phyloP scores from a whole-genome alignment of 805 yeast species.

The Cyberlindnera maritima region DNA sequence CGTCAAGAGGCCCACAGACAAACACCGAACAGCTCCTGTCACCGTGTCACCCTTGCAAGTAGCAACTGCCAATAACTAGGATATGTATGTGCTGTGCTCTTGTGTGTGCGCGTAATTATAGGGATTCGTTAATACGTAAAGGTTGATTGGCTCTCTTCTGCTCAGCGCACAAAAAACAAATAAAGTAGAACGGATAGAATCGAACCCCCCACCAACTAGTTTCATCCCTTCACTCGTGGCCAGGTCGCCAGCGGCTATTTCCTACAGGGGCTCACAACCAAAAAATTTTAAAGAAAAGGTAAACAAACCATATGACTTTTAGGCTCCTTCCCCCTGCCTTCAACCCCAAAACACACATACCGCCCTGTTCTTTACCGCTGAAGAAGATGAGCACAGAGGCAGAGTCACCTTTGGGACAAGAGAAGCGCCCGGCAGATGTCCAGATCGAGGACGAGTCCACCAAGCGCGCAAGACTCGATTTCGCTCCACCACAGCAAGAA shows the following conservation, averaged over 20 bases:
- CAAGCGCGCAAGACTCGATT: slow-evolving; percentile 3
- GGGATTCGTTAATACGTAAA: too few species aligned
- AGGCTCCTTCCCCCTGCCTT: background rate
- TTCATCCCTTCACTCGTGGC: too few species aligned
- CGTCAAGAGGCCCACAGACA: too few species aligned
- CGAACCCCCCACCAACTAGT: background rate
- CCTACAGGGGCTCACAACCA: background rate
- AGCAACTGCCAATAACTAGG: too few species aligned
- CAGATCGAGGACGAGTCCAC: background rate
- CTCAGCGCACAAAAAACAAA: too few species aligned
- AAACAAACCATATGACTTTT: background rate
- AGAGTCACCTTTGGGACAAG: background rate
- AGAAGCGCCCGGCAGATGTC: slow-evolving; percentile 3
- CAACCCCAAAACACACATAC: background rate
- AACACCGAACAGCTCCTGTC: too few species aligned
- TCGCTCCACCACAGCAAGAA: too few species aligned
- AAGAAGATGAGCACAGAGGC: background rate
- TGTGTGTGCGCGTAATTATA: too few species aligned
- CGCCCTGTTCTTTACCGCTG: background rate
- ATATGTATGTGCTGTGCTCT: too few species aligned
- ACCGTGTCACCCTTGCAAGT: too few species aligned
- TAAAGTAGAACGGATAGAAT: background rate
- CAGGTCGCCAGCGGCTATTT: background rate
- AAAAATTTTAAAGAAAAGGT: slow-evolving; percentile 2
- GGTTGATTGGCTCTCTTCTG: too few species aligned